phyloP scores from a whole-genome alignment of 768 basidiomycete species.

The Pholiota molesta region DNA sequence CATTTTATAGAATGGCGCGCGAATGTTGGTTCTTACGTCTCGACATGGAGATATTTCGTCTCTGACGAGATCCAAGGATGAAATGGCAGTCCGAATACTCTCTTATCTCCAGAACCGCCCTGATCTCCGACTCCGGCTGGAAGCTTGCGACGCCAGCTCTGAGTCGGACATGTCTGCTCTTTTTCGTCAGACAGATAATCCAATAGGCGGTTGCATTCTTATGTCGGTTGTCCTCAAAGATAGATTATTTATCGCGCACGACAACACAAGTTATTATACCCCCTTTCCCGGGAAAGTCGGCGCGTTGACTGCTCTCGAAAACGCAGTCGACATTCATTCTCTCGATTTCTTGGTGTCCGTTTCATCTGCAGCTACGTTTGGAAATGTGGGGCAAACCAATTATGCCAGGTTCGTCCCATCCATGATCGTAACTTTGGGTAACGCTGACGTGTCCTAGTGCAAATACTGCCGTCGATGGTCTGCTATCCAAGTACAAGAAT shows the following conservation, averaged over 20 bases:
- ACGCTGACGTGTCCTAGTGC: not conserved
- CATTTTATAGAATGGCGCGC: not conserved
- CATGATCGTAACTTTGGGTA: not conserved
- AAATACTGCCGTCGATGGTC: conserved; percentile 1
- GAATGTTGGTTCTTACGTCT: not conserved
- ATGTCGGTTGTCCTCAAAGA: not conserved
- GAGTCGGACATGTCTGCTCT: not conserved
- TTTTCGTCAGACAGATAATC: not conserved
- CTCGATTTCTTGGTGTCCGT: conserved; percentile 4
- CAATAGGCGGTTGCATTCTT: conserved; percentile 1
- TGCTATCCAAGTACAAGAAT: conserved; percentile 1
- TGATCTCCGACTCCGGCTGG: not conserved
- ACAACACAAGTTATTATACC: not conserved
- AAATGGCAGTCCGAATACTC: not conserved
- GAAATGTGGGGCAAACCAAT: conserved; percentile 4
- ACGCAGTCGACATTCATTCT: not conserved
- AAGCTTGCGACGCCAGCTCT: conserved; percentile 1
- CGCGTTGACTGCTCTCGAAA: not conserved
- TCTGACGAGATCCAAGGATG: not conserved
- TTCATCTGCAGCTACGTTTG: conserved; percentile 5
- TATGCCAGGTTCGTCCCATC: not conserved
- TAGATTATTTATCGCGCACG: not conserved
- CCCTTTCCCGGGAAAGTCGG: not conserved
- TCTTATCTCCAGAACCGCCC: not conserved
- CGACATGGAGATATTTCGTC: not conserved